Percentiles rank a stretch among this genome's conserved stretches.
phyloP scores from a whole-genome alignment of 1,284 basidiomycete genomes.

The Apiotrichum montevideense region DNA sequence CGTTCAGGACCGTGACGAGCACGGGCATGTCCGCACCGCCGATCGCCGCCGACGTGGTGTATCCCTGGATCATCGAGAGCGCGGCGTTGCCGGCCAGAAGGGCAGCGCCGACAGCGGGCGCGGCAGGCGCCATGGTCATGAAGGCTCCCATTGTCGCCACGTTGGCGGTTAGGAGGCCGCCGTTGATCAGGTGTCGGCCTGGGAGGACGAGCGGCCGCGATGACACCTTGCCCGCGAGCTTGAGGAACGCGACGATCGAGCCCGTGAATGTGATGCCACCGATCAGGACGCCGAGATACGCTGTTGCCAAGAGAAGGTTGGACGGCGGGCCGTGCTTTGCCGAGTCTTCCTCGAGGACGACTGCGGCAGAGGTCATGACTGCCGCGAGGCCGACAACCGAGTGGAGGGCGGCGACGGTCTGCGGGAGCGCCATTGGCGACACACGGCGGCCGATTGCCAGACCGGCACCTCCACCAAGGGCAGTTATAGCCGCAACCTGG shows the following conservation, averaged over 20 bases:
- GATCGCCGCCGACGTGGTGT: slow-evolving; percentile 73
- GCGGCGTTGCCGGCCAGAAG: slow-evolving; percentile 65
- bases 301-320: slow-evolving; percentile 67
- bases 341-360: slow-evolving; percentile 64
- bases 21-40: slow-evolving; percentile 87
- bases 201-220: slow-evolving; percentile 65
- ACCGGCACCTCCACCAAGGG: slow-evolving; percentile 62
- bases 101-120: slow-evolving; percentile 65
- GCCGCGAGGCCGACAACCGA: slow-evolving; percentile 79
- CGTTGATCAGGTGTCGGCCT: slow-evolving; percentile 67
- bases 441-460: slow-evolving; percentile 66
- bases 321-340: slow-evolving; percentile 36
- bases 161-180: slow-evolving; percentile 62
- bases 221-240: slow-evolving; percentile 70
- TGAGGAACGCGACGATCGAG: slow-evolving; percentile 79
- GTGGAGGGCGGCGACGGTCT: slow-evolving; percentile 67
- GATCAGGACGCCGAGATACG: slow-evolving; percentile 77
- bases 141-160: slow-evolving; percentile 66
- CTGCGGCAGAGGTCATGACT: slow-evolving; percentile 72
- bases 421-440: slow-evolving; percentile 75
- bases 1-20: slow-evolving; percentile 78
- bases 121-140: slow-evolving; percentile 60
- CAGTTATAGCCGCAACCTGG: slow-evolving; percentile 69
- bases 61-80: slow-evolving; percentile 71
- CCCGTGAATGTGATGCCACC: slow-evolving; percentile 51